phyloP scores from a whole-genome alignment of 1,139 yeast genomes.

The Kodamaea sp. region DNA sequence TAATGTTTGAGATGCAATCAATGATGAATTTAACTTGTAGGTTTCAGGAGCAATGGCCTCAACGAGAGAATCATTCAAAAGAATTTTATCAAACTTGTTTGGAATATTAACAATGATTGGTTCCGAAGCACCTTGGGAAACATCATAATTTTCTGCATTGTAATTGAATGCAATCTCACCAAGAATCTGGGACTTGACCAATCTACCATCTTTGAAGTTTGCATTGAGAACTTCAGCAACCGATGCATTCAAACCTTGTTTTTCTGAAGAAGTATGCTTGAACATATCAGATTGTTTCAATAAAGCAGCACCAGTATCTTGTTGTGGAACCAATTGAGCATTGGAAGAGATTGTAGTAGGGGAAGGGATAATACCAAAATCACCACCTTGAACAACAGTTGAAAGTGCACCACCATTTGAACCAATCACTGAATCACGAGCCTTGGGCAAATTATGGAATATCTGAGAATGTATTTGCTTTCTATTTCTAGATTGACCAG shows the following conservation, averaged over 20 bases:
- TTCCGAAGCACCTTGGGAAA: slow-evolving; percentile 9
- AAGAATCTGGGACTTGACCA: slow-evolving; percentile 55
- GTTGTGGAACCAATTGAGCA: slow-evolving; percentile 19
- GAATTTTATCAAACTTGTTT: slow-evolving; percentile 29
- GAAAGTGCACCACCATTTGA: slow-evolving; percentile 15
- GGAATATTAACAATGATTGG: slow-evolving; percentile 31
- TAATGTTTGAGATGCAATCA: slow-evolving; percentile 53
- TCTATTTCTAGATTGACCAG: slow-evolving; percentile 22
- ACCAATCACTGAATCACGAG: slow-evolving; percentile 34
- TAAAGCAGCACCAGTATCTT: slow-evolving; percentile 24
- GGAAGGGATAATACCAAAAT: neutral
- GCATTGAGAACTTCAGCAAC: slow-evolving; percentile 82
- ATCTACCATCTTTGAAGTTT: slow-evolving; percentile 60
- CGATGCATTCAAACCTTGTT: slow-evolving; percentile 67
- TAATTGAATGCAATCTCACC: slow-evolving; percentile 82
- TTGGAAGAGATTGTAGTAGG: slow-evolving; percentile 10
- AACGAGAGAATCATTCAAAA: slow-evolving; percentile 44
- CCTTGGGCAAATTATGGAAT: slow-evolving; percentile 48
- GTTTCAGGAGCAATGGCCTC: slow-evolving; percentile 27
- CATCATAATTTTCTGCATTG: slow-evolving; percentile 24
- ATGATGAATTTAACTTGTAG: slow-evolving; percentile 32
- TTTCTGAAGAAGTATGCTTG: slow-evolving; percentile 47
- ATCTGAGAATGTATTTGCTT: slow-evolving; percentile 52
- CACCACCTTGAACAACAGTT: slow-evolving; percentile 6
- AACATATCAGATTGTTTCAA: slow-evolving; percentile 29